Conservation (phyloP, 805 yeast genomes). For the Zygosaccharomyces lentus region DNA sequence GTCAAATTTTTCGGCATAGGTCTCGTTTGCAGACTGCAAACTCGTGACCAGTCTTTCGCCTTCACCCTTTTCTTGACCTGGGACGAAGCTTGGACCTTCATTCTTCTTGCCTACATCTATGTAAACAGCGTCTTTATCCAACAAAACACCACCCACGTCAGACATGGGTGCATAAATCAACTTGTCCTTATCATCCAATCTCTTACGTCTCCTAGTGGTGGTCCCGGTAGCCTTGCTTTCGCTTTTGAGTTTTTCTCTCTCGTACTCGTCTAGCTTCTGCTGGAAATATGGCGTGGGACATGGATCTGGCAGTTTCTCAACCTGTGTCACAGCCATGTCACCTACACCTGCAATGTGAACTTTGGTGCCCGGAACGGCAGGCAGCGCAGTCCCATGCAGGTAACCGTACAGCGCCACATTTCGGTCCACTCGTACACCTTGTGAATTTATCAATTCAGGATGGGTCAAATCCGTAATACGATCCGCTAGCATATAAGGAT, state of each 20-base stretch:
- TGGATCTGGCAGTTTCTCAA: slow-evolving; percentile 94
- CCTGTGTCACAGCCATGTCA: slow-evolving; percentile 67
- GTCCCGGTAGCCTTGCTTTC: slow-evolving; percentile 54
- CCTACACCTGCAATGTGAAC: slow-evolving; percentile 97
- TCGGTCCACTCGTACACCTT: slow-evolving; percentile 79
- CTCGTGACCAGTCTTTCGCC: slow-evolving; percentile 85
- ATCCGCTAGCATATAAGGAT: slow-evolving; percentile 88
- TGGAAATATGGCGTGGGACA: slow-evolving; percentile 96
- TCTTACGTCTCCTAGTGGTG: slow-evolving; percentile 71
- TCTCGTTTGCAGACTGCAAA: slow-evolving; percentile 63
- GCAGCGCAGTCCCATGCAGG: slow-evolving; percentile 86
- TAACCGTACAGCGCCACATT: slow-evolving; percentile 91
- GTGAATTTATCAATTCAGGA: slow-evolving; percentile 67
- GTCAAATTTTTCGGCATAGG: slow-evolving; percentile 54
- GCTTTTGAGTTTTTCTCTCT: slow-evolving; percentile 69
- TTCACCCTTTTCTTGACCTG: slow-evolving; percentile 67
- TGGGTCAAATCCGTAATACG: slow-evolving; percentile 92
- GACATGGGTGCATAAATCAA: slow-evolving; percentile 98
- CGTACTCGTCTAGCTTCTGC: slow-evolving; percentile 76
- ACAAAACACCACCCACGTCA: slow-evolving; percentile 97
- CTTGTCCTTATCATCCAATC: slow-evolving; percentile 91
- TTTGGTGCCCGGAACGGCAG: slow-evolving; percentile 55
- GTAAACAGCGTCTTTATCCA: slow-evolving; percentile 96
- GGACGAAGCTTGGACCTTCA: slow-evolving; percentile 44
- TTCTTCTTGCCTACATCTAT: slow-evolving; percentile 50